Conservation (phyloP, 2,329 filamentous ascomycete species). For the Aspergillus arachidicola region DNA sequence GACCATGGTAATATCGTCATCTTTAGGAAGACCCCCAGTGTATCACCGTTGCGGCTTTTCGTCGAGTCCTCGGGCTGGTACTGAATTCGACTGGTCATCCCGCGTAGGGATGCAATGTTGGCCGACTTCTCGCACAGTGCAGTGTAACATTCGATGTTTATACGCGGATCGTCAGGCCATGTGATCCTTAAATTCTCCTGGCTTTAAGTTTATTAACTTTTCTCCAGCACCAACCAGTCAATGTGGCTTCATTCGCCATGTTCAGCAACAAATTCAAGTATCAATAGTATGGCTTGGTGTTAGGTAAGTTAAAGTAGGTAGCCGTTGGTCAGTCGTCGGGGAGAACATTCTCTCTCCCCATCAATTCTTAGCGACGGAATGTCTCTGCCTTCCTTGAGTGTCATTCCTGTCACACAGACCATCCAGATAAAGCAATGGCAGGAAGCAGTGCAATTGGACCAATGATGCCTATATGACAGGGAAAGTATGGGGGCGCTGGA, state of each 20-base stretch:
- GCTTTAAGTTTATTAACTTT: background rate
- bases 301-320: background rate
- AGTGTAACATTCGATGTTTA: conserved; percentile 4
- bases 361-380: background rate
- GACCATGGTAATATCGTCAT: conserved; percentile 3
- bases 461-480: background rate
- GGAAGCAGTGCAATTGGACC: background rate
- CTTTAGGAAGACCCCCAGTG: background rate
- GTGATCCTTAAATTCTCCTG: background rate
- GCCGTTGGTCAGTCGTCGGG: background rate
- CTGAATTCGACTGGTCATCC: conserved; percentile 1
- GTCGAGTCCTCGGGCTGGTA: conserved; percentile 2
- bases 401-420: background rate
- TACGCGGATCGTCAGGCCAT: background rate
- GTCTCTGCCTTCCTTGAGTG: background rate
- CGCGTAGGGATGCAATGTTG: background rate
- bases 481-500: background rate
- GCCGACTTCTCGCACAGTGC: background rate
- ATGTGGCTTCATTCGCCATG: background rate
- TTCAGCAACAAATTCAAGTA: background rate
- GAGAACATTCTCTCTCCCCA: background rate
- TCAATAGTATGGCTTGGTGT: background rate
- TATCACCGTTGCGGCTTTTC: conserved; percentile 4
- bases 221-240: background rate
- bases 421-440: background rate